Percentiles rank a stretch among this genome's conserved stretches.
Evolutionary conservation across 257 asterid species (phyloP).

Genomic region (Plantago ovata): DNA sequence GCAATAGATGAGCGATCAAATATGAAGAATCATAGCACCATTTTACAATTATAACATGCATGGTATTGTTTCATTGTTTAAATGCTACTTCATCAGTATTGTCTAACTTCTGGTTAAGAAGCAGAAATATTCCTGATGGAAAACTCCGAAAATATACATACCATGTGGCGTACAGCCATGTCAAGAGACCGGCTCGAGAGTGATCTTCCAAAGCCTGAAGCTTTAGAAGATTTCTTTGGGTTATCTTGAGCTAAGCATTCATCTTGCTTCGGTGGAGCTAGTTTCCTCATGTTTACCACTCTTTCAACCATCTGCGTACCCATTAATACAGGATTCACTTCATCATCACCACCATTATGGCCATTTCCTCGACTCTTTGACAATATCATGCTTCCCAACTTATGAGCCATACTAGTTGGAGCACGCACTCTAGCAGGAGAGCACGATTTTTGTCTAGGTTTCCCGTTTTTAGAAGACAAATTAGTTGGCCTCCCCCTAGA

Average conservation of each 20-base stretch:
- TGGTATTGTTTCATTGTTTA: too few relatives aligned
- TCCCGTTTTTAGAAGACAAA: constrained; percentile 25
- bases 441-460: constrained; percentile 53
- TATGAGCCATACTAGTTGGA: constrained; percentile 21
- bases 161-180: constrained; percentile 96
- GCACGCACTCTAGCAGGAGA: constrained; percentile 53
- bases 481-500: constrained; percentile 46
- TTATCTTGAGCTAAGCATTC: constrained; percentile 29
- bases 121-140: background rate
- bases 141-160: constrained; percentile 22
- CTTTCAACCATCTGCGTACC: constrained; percentile 86
- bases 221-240: constrained; percentile 44
- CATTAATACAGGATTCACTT: constrained; percentile 73
- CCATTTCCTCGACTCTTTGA: constrained; percentile 47
- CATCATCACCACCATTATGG: constrained; percentile 46
- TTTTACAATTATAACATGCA: too few relatives aligned
- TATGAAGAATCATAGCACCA: background rate
- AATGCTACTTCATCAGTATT: too few relatives aligned
- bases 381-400: constrained; percentile 27
- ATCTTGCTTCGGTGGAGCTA: constrained; percentile 78
- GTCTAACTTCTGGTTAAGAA: too few relatives aligned
- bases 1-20: background rate
- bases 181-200: constrained; percentile 76
- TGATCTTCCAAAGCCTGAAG: constrained; percentile 75
- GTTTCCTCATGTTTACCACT: constrained; percentile 88